phyloP scores from a whole-genome alignment of 2,329 filamentous ascomycete species.

The Rhinocladiella similis region DNA sequence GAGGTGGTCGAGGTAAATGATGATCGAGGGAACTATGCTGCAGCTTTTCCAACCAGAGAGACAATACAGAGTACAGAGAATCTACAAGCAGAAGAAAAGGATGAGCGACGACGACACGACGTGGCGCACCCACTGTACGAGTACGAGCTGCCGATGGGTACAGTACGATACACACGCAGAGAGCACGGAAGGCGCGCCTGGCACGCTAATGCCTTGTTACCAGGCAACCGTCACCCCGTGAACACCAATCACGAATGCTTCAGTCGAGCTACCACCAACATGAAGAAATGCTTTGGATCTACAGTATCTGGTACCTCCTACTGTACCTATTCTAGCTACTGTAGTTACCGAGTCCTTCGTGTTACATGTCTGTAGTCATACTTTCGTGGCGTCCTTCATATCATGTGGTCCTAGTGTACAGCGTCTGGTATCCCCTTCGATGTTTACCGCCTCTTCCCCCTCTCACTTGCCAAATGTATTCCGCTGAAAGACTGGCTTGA shows the following conservation, averaged over 20 bases:
- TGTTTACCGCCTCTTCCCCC: neutral
- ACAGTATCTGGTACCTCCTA: neutral
- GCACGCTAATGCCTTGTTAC: neutral
- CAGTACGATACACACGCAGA: too few relatives aligned
- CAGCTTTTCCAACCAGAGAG: neutral
- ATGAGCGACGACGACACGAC: neutral
- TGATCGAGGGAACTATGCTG: neutral
- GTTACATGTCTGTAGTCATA: neutral
- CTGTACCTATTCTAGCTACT: neutral
- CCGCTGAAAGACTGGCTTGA: constrained; percentile 50
- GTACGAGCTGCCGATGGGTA: too few relatives aligned
- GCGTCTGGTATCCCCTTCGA: neutral
- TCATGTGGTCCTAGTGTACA: neutral
- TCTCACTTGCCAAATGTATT: constrained; percentile 5
- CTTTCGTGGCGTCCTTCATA: neutral
- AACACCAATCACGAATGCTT: neutral
- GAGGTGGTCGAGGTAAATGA: neutral
- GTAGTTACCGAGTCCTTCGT: neutral
- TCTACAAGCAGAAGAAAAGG: neutral
- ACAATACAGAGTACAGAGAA: neutral
- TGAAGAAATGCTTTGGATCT: too few relatives aligned
- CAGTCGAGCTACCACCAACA: neutral
- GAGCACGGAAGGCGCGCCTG: neutral
- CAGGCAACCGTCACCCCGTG: neutral
- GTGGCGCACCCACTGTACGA: too few relatives aligned